Evolutionary conservation across 2,329 filamentous ascomycete genomes (phyloP).

Genomic region (Cadophora gregata): DNA sequence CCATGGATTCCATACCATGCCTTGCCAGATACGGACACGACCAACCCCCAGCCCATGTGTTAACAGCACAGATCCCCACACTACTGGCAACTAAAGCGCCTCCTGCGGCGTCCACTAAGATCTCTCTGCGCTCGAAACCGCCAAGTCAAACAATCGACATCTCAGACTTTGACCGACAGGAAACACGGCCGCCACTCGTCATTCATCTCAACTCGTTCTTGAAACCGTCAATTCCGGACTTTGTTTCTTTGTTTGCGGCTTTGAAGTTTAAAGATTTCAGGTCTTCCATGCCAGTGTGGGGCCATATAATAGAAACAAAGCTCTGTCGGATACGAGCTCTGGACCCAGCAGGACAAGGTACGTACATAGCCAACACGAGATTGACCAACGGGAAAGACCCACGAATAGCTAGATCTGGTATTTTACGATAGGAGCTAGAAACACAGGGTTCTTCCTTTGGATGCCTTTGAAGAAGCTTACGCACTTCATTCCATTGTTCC

Average conservation of each 20-base stretch:
- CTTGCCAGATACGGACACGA: slow-evolving; percentile 16
- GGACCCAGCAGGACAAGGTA: background rate
- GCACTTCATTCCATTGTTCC: background rate
- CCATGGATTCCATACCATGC: background rate
- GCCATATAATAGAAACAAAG: background rate
- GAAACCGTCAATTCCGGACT: slow-evolving; percentile 3
- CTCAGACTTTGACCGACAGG: background rate
- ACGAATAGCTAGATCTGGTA: slow-evolving; percentile 1
- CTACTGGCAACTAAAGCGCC: background rate
- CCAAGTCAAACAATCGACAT: slow-evolving; percentile 27
- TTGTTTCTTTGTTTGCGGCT: background rate
- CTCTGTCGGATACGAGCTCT: background rate
- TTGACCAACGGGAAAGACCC: slow-evolving; percentile 6
- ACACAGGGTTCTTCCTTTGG: background rate
- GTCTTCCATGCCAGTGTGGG: background rate
- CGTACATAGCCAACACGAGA: background rate
- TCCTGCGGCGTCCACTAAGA: background rate
- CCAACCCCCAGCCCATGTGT: slow-evolving; percentile 4
- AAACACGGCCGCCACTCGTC: background rate
- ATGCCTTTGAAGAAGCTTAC: slow-evolving; percentile 3
- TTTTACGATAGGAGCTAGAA: slow-evolving; percentile 5
- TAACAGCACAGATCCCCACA: slow-evolving; percentile 8
- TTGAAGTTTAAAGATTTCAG: background rate
- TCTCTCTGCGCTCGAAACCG: slow-evolving; percentile 16
- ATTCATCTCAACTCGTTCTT: background rate